Percentiles rank a stretch among this genome's conserved stretches.
Conservation (phyloP, 176 grass and related monocot species). For the Rhynchospora pubera region DNA sequence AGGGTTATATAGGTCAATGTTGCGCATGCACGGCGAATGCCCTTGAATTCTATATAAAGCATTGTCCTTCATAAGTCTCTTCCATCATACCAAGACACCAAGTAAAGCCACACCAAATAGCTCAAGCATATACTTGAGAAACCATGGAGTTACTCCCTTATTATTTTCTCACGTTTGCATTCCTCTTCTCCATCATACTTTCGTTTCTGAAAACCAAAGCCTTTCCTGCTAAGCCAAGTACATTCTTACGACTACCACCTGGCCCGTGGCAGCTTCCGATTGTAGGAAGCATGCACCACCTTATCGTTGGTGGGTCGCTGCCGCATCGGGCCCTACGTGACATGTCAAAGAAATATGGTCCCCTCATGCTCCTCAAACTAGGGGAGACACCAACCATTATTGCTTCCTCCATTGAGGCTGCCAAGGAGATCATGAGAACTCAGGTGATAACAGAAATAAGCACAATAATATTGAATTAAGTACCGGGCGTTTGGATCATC, state of each 20-base stretch:
- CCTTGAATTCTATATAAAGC: too few relatives aligned
- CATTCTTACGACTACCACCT: slow-evolving; percentile 10
- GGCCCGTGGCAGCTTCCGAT: slow-evolving; percentile 40
- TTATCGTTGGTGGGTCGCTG: slow-evolving; percentile 21
- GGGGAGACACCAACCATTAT: slow-evolving; percentile 47
- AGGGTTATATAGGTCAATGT: too few relatives aligned
- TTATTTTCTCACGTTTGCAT: neutral
- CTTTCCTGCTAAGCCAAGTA: neutral
- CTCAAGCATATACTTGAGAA: neutral
- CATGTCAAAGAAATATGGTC: slow-evolving; percentile 25
- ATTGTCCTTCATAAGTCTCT: too few relatives aligned
- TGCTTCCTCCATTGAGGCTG: slow-evolving; percentile 38
- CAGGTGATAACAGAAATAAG: slow-evolving; percentile 11
- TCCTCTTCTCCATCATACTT: neutral
- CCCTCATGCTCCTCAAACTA: slow-evolving; percentile 47
- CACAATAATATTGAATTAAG: neutral
- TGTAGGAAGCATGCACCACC: slow-evolving; percentile 51
- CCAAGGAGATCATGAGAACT: slow-evolving; percentile 49
- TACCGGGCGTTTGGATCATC: too few relatives aligned
- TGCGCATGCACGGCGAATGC: too few relatives aligned
- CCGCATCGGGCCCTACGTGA: slow-evolving; percentile 37
- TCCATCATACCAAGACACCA: too few relatives aligned
- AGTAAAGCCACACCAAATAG: too few relatives aligned
- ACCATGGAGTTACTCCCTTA: slow-evolving; percentile 11
- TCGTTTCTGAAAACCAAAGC: slow-evolving; percentile 7